Evolutionary conservation across 2,329 filamentous ascomycete genomes (phyloP), one percentile per base, ranked within the genome.

Genomic region (Aspergillus nomiae): DNA sequence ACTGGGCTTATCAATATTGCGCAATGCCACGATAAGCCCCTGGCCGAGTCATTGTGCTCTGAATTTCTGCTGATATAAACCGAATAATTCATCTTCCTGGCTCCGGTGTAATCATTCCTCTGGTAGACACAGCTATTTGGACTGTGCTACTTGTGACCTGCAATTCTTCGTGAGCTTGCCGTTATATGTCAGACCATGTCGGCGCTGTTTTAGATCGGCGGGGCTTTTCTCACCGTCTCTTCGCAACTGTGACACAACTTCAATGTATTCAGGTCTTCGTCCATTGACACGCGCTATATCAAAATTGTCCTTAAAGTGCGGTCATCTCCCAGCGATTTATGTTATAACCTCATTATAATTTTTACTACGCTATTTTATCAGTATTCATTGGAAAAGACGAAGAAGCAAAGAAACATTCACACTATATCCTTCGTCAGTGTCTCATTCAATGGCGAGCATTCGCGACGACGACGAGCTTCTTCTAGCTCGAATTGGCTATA

Each of bases 401-500:
- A 21, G 21, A 48, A 19, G 5, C 21, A 3, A 24, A 28, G 8
- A 7, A 28, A 28, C 21, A 48, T 24, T 8, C 11, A 6, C 45
- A 12, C 24, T 48, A 14, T 46, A 46, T 46, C 45, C 16, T 26
- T 24, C 4, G 10, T 19, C 12, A 51, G 28, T 21, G 14, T 8
- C 48, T 11, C 36, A 48, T 34, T 54, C 56, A 32, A 80, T 80
- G 78, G 73, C 76, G 12, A 71, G 73, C 8, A 84, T 85, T 63
- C 75, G 81, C 43, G 81, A 89, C 69, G 85, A 87, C 58, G 87
- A 89, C 64, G 87, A 88, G 72, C 82, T 84, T 43, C 75, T 88
- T 32, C 78, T 89, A 24, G 85, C 85, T 61, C 83, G 85, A 60
- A 88, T 89, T 69, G 87, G 87, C 34, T 89, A 89, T 72, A 86